Percentiles rank a stretch among this genome's conserved stretches.
Conservation (phyloP, 2,329 filamentous ascomycete genomes). For the Hypoxylon sp. region DNA sequence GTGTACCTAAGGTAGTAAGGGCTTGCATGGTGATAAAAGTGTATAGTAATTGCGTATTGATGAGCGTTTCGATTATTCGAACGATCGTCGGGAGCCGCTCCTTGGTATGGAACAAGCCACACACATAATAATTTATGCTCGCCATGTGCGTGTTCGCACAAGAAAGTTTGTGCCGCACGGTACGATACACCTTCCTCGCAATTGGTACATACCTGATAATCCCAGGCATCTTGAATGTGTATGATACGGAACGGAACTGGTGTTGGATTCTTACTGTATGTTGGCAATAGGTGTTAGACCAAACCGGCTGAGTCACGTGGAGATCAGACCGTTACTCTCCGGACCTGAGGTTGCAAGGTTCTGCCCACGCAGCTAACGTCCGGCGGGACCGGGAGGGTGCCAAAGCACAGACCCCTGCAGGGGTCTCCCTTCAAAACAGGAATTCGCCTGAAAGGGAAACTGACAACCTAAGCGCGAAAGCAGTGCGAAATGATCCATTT, state of each 20-base stretch:
- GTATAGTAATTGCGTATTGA: slow-evolving; percentile 47
- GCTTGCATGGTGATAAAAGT: slow-evolving; percentile 48
- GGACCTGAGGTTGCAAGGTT: background rate
- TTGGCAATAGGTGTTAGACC: background rate
- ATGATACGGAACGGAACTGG: background rate
- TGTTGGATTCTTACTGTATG: background rate
- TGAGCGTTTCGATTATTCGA: slow-evolving; percentile 27
- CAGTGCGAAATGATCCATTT: slow-evolving; percentile 34
- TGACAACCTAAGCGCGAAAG: slow-evolving; percentile 35
- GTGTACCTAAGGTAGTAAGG: slow-evolving; percentile 50
- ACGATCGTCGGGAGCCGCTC: slow-evolving; percentile 15
- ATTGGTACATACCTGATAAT: background rate
- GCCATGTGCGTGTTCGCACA: background rate
- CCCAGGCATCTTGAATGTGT: background rate
- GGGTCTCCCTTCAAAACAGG: slow-evolving; percentile 30
- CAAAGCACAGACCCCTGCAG: slow-evolving; percentile 35
- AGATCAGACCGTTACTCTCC: background rate
- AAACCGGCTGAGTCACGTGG: slow-evolving; percentile 32
- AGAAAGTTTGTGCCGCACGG: background rate
- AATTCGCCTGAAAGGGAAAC: slow-evolving; percentile 38
- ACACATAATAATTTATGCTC: slow-evolving; percentile 15
- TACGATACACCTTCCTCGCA: background rate
- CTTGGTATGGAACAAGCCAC: slow-evolving; percentile 24
- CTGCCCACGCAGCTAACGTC: background rate
- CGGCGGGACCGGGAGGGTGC: background rate